Conservation (phyloP, 179 eudicot species). For the Nepenthes alata region DNA sequence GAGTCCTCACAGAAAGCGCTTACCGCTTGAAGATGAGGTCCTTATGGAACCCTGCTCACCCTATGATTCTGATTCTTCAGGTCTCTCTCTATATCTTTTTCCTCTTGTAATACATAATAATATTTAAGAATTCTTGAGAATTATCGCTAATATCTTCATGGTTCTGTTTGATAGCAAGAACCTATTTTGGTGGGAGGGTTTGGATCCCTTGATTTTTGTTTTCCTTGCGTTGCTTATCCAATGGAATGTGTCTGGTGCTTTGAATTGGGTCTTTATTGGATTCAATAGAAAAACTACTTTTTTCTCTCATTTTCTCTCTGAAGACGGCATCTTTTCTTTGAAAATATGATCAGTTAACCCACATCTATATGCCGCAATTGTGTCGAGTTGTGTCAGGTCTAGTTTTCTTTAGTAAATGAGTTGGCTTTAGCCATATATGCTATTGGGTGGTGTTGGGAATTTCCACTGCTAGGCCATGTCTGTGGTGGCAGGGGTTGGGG, state of each 20-base stretch:
- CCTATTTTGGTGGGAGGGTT: neutral
- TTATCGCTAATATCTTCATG: neutral
- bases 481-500: too few species aligned
- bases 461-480: too few species aligned
- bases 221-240: neutral
- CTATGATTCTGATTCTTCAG: conserved; percentile 24
- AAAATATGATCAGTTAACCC: too few species aligned
- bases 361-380: too few species aligned
- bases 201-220: neutral
- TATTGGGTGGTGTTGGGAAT: too few species aligned
- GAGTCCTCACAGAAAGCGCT: conserved; percentile 25
- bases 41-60: conserved; percentile 21
- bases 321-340: too few species aligned
- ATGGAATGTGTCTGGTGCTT: neutral
- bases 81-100: conserved; percentile 13
- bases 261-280: neutral
- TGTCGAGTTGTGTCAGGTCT: too few species aligned
- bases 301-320: too few species aligned
- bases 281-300: too few species aligned
- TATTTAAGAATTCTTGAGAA: neutral
- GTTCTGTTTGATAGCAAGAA: neutral
- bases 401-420: too few species aligned
- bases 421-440: too few species aligned
- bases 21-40: conserved; percentile 24
- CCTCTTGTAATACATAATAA: neutral